Evolutionary conservation across 768 basidiomycete species (phyloP), one percentile per base, ranked within the genome.

Genomic region (Hypholoma fasciculare): DNA sequence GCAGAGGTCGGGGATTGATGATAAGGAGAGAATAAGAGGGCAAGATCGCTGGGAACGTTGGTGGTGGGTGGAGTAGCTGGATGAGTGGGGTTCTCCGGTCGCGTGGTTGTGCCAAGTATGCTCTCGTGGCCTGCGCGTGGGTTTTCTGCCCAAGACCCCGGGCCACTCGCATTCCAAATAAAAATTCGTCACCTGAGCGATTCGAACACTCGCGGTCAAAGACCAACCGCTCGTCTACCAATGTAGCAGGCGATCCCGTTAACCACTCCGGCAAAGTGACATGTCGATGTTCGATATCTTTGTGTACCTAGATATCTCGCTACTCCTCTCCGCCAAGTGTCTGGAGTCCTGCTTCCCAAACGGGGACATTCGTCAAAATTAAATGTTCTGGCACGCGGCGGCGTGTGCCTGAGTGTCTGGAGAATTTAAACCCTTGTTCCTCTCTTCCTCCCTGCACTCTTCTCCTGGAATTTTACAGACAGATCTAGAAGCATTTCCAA

Each of bases 191-290:
- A 72, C 71, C 71, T 70, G 69, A 67, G 69, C 68, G 69, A 69
- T 69, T 70, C 68, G 69, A 70, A 72, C 69, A 69, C 68, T 68
- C 68, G 68, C 71, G 66, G 65, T 60, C 68, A 69, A 69, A 69
- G 69, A 59, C 66, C 69, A 70, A 70, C 65, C 66, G 64, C 66
- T 68, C 26, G 30, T 37, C 39, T 51, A 39, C 56, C 50, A 39
- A 13, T 13, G 54, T 87, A 87, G 84, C 85, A 87, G 86, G 85
- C 83, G 82, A 85, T 85, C 84, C 85, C 85, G 85, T 90, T 90
- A 91, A 92, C 89, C 89, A 91, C 90, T 91, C 89, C 88, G 89
- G 89, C 89, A 92, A 91, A 89, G 90, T 89, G 87, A 88, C 88
- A 54, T 60, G 19, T 36, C 6, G 1, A 7, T 7, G 30, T 34